Evolutionary conservation across 169 alveolate species (phyloP), one percentile per base, ranked within the genome.

Genomic region (Plasmodium sp.): DNA sequence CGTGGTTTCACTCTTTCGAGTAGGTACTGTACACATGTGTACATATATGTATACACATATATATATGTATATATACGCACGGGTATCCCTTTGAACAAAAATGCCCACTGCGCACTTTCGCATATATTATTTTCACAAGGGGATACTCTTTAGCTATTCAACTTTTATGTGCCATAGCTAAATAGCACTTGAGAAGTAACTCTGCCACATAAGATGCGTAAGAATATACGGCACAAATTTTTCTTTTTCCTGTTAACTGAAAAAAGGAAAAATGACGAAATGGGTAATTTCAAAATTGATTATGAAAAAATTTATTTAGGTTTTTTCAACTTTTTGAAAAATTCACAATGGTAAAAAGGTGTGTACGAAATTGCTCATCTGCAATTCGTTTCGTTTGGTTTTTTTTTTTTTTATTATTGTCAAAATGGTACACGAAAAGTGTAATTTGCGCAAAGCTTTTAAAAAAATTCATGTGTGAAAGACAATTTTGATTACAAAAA

Each of bases 101-200:
- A 33, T 82, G 41, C 56, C 71, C 9, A n/a, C 43, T 33, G 80
- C 41, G 27, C 43, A 82, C 58, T 82, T 82, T 82, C 51, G 41
- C 31, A 82, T 33, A 82, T 18, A 67, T 31, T 82, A 22, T 56
- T 56, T 82, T 45, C 67, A 54, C 41, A 56, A 58, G 34, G 56
- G 56, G 41, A 82, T 12, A 67, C 77, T 67, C 41, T 54, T 83
- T 83, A 83, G 91, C 43, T 62, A 83, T 58, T 58, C 27, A 54
- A n/a, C 31, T 58, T 83, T 83, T 83, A 33, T 83, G 91, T 12
- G 36, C 33, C 77, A 83, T 58, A 33, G 27, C 54, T 56, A 33
- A 22, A 7, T 81, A 51, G 39, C 34, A 48, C 34, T 81, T 48
- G 34, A 22, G 39, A 81, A 81, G 73, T n/a, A 81, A 81, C 36